A percentile compares a stretch with the other conserved stretches of the same genome.
phyloP scores from a whole-genome alignment of 2,329 filamentous ascomycete species.

The Trichocomaceae sp. region DNA sequence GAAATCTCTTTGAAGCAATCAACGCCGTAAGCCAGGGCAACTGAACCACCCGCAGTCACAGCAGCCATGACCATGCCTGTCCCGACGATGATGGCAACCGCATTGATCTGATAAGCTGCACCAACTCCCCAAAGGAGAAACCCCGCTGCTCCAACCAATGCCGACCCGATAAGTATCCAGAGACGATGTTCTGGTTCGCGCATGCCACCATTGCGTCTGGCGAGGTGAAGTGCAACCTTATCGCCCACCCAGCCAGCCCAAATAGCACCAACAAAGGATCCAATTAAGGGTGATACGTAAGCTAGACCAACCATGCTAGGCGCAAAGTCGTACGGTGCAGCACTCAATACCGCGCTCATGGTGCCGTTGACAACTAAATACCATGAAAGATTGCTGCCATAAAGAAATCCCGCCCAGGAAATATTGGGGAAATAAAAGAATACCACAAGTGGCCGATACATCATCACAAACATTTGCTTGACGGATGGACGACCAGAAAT shows the following conservation, averaged over 20 bases:
- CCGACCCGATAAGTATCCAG: background rate
- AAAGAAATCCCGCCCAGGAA: background rate
- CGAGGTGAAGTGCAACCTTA: background rate
- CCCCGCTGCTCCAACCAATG: background rate
- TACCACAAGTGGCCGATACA: background rate
- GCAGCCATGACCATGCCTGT: background rate
- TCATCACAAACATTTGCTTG: background rate
- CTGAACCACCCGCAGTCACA: background rate
- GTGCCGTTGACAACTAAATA: background rate
- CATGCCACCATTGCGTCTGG: background rate
- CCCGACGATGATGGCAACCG: background rate
- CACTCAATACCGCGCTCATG: background rate
- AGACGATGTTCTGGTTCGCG: background rate
- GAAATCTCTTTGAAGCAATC: background rate
- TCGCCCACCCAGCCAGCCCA: background rate
- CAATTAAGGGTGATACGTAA: background rate
- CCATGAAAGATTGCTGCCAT: background rate
- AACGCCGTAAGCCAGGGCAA: background rate
- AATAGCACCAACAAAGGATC: background rate
- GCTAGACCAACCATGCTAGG: background rate
- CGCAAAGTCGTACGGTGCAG: background rate
- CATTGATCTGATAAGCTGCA: background rate
- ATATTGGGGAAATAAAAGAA: background rate
- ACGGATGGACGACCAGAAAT: background rate
- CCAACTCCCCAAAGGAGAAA: background rate